Evolutionary conservation across 139 green algal genomes (phyloP).

Genomic region (Eudorina sp.): DNA sequence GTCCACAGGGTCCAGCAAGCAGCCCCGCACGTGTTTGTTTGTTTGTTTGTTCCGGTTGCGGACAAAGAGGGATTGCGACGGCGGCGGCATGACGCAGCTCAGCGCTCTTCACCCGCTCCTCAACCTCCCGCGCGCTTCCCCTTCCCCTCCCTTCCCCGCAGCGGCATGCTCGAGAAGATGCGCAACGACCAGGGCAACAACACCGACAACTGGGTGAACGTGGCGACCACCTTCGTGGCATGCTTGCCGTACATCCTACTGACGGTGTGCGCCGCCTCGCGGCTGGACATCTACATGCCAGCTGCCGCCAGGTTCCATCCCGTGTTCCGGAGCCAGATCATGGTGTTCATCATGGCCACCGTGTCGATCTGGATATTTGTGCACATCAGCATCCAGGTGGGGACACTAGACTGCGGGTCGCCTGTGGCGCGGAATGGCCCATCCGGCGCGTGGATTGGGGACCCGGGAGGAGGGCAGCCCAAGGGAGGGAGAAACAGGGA

Average conservation of each 20-base stretch:
- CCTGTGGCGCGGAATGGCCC: too few relatives aligned
- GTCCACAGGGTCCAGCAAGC: too few relatives aligned
- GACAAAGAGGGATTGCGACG: too few relatives aligned
- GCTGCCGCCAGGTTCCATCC: background rate
- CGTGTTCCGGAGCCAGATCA: constrained; percentile 45
- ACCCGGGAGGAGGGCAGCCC: too few relatives aligned
- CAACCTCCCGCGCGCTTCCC: background rate
- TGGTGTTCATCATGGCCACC: constrained; percentile 58
- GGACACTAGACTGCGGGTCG: too few relatives aligned
- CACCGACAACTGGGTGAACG: constrained; percentile 67
- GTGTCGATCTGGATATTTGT: constrained; percentile 47
- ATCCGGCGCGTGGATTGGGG: too few relatives aligned
- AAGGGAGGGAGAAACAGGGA: too few relatives aligned
- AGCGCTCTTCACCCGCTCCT: background rate
- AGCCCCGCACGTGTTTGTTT: too few relatives aligned
- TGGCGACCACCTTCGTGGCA: constrained; percentile 1
- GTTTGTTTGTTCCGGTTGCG: too few relatives aligned
- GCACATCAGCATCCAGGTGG: constrained; percentile 36
- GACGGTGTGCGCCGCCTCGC: constrained; percentile 37
- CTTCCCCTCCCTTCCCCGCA: background rate
- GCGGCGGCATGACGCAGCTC: too few relatives aligned
- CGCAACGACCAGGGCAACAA: constrained; percentile 68
- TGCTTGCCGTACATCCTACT: constrained; percentile 56
- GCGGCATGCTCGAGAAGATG: constrained; percentile 60
- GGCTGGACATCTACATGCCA: constrained; percentile 52